phyloP scores from a whole-genome alignment of 83 land plant species.

The Picea abies region DNA sequence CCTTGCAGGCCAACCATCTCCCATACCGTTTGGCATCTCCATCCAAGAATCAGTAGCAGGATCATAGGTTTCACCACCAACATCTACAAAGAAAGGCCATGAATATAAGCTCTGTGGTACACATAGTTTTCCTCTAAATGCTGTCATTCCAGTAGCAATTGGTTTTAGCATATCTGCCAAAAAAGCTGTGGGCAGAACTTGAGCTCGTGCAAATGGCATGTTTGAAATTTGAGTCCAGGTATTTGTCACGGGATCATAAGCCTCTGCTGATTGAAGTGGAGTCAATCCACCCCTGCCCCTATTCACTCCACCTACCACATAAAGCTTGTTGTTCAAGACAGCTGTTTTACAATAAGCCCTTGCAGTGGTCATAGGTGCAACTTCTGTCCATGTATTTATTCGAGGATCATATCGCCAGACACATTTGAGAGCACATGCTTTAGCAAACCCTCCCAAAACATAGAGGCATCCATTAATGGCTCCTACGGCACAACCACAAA shows the following conservation, averaged over 20 bases:
- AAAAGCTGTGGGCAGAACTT: constrained; percentile 78
- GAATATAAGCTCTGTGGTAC: constrained; percentile 97
- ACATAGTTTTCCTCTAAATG: constrained; percentile 75
- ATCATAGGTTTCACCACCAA: constrained; percentile 95
- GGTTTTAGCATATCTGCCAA: constrained; percentile 92
- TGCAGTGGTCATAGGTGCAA: constrained; percentile 70
- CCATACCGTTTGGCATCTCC: constrained; percentile 98
- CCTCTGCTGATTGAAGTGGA: constrained; percentile 94
- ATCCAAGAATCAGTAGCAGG: constrained; percentile 74
- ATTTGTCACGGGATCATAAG: constrained; percentile 75
- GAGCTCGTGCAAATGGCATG: constrained; percentile 94
- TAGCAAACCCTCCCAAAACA: constrained; percentile 91
- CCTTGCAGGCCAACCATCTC: constrained; percentile 98
- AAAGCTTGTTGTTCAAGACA: constrained; percentile 77
- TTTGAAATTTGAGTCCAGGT: constrained; percentile 75
- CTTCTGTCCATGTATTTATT: constrained; percentile 75
- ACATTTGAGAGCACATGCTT: constrained; percentile 65
- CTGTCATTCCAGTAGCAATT: constrained; percentile 94
- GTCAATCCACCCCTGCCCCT: constrained; percentile 79
- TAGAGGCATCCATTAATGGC: constrained; percentile 89
- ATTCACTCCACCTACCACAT: constrained; percentile 95
- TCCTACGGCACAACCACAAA: constrained; percentile 91
- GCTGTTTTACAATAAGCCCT: constrained; percentile 97
- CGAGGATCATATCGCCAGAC: constrained; percentile 92
- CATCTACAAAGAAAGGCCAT: constrained; percentile 99